phyloP scores from a whole-genome alignment of 2,329 filamentous ascomycete species.

The Rhytidhysteron rufulum region DNA sequence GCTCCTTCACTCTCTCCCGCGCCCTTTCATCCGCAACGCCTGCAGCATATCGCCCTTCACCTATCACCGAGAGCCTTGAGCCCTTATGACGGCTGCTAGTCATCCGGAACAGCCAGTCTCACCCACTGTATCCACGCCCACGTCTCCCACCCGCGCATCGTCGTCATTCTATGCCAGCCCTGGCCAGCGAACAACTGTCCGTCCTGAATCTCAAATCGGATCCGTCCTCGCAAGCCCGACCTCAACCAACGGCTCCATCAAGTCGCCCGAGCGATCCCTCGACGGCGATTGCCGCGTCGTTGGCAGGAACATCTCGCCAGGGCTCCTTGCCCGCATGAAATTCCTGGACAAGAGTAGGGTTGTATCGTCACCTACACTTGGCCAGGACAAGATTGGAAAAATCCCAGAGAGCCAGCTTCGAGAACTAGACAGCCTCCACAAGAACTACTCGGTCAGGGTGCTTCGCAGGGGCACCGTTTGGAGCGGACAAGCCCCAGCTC shows the following conservation, averaged over 20 bases:
- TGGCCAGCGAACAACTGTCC: conserved; percentile 3
- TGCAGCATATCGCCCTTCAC: no score
- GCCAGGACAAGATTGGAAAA: conserved; percentile 56
- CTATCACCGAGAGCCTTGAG: conserved; percentile 1
- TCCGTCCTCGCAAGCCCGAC: conserved; percentile 8
- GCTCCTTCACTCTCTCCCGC: no score
- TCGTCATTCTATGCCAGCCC: neutral
- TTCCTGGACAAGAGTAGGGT: conserved; percentile 37
- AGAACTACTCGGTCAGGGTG: conserved; percentile 52
- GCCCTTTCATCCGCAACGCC: no score
- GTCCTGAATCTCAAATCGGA: conserved; percentile 1
- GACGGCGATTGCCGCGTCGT: conserved; percentile 29
- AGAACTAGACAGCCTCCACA: conserved; percentile 64
- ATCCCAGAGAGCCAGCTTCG: conserved; percentile 68
- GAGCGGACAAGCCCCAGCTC: conserved; percentile 51
- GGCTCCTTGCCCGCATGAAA: conserved; percentile 42
- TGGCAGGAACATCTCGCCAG: conserved; percentile 40
- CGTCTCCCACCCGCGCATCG: neutral
- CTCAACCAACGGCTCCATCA: conserved; percentile 4
- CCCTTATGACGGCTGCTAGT: conserved; percentile 3
- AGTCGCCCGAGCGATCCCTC: conserved; percentile 5
- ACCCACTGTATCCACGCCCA: neutral
- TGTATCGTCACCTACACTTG: conserved; percentile 31
- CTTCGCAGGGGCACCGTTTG: conserved; percentile 67
- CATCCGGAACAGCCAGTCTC: neutral